Evolutionary conservation across 2,329 filamentous ascomycete species (phyloP), one percentile per base, ranked within the genome.

Genomic region (Colletotrichum sojae): DNA sequence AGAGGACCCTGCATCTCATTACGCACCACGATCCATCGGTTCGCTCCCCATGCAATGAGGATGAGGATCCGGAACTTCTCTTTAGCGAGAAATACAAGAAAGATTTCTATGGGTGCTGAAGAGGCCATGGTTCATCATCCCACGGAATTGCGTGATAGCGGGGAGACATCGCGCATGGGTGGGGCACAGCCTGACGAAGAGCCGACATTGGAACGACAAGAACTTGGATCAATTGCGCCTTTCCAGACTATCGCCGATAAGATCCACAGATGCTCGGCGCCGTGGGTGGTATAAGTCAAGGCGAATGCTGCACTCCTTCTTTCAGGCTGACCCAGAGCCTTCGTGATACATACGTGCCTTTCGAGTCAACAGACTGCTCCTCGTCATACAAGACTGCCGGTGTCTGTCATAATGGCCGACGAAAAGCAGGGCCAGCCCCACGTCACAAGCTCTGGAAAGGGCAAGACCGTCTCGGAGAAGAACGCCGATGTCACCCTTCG

Each of bases 401-500:
- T 22, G 18, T 22, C 46, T 2, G 5, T 22, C 8, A 56, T 3
- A 20, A 69, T 69, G 67, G 55, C 67, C n/a, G 56, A 66, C 48
- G 67, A 66, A 13, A 69, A 66, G 13, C 48, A 27, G 49, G 13
- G 18, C 16, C 39, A 57, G 6, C 67, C 39, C 9, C 45, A 61
- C 6, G 63, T 62, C 18, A 61, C 20, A n/a, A 31, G 36, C 18
- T 16, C 49, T 6, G 43, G 51, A 12, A 69, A 69, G 25, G 65
- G 51, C 13, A 69, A 60, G 52, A 69, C 65, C 0, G 70, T 73
- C 10, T 40, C 48, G 15, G 67, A 69, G 55, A 76, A 77, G 56
- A 76, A 78, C 59, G 79, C 79, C 16, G 79, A 81, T 65, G 78
- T 76, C n/a, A 81, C 79, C 1, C 66, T 81, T 8, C 74, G 75